Evolutionary conservation across 768 basidiomycete species (phyloP).

Genomic region (Lyophyllum semitale): DNA sequence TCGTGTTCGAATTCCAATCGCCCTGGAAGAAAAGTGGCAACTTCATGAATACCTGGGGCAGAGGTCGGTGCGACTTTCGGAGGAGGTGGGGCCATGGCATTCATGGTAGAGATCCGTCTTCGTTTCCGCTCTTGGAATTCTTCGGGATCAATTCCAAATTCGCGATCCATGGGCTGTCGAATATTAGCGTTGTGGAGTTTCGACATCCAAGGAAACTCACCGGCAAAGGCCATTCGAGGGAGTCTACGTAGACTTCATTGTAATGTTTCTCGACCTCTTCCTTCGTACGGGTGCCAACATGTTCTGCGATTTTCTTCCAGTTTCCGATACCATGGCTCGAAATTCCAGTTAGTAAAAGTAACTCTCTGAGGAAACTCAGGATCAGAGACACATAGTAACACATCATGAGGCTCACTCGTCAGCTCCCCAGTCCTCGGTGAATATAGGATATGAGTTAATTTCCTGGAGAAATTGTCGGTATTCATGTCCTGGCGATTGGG

Average conservation of each 20-base stretch:
- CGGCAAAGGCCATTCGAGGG: conserved; percentile 78
- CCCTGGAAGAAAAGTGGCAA: conserved; percentile 91
- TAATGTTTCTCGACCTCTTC: conserved; percentile 95
- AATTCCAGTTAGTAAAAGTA: conserved; percentile 86
- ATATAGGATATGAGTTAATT: conserved; percentile 95
- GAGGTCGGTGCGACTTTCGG: conserved; percentile 84
- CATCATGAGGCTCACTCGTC: conserved; percentile 71
- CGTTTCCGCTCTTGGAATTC: conserved; percentile 91
- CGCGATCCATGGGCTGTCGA: conserved; percentile 49
- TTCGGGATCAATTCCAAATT: conserved; percentile 74
- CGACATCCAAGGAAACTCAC: conserved; percentile 43
- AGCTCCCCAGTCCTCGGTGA: conserved; percentile 94
- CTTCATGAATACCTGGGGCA: conserved; percentile 88
- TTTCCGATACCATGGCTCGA: conserved; percentile 89
- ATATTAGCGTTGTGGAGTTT: conserved; percentile 1
- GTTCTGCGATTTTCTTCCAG: conserved; percentile 95
- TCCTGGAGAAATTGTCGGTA: conserved; percentile 52
- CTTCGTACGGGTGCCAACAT: conserved; percentile 90
- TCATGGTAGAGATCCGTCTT: conserved; percentile 82
- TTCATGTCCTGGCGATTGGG: background rate
- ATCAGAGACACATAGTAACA: background rate
- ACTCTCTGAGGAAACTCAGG: conserved; percentile 62
- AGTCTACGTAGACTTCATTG: conserved; percentile 75
- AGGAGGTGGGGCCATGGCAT: conserved; percentile 51
- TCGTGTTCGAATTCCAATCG: conserved; percentile 99